Evolutionary conservation across 805 yeast species (phyloP).

Genomic region (Metschnikowia continentalis): DNA sequence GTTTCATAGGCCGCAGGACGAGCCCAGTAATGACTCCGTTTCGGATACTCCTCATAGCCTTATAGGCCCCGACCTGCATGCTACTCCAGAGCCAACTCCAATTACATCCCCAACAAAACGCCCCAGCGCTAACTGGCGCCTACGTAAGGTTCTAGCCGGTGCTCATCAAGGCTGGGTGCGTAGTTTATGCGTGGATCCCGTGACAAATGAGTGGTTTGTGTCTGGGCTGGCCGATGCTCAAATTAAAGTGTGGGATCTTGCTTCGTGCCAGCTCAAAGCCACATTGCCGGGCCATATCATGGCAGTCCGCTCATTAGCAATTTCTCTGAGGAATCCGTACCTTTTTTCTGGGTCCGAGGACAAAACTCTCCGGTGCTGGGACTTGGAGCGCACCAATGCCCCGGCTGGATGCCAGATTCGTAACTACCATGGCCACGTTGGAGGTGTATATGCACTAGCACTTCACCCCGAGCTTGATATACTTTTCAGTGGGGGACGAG

Average conservation of each 20-base stretch:
- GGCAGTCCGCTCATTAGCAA: constrained; percentile 75
- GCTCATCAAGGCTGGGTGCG: constrained; percentile 96
- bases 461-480: constrained; percentile 85
- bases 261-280: constrained; percentile 60
- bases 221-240: constrained; percentile 89
- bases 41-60: background rate
- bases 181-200: constrained; percentile 74
- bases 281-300: constrained; percentile 88
- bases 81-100: background rate
- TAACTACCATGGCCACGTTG: constrained; percentile 90
- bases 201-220: constrained; percentile 81
- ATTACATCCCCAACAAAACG: background rate
- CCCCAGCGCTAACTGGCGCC: constrained; percentile 48
- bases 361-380: constrained; percentile 93
- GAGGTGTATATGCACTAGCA: constrained; percentile 80
- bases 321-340: constrained; percentile 78
- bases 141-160: constrained; percentile 62
- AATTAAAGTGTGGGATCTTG: constrained; percentile 88
- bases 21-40: background rate
- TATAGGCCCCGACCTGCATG: background rate
- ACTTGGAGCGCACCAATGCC: constrained; percentile 77
- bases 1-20: background rate
- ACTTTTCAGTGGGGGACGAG: constrained; percentile 84
- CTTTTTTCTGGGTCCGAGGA: constrained; percentile 92
- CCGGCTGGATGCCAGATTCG: constrained; percentile 50